These are phyloP conservation scores for Plantago rigida DNA, from an alignment of 305 asterid genomes.

Conservation along the genomic window DNA sequence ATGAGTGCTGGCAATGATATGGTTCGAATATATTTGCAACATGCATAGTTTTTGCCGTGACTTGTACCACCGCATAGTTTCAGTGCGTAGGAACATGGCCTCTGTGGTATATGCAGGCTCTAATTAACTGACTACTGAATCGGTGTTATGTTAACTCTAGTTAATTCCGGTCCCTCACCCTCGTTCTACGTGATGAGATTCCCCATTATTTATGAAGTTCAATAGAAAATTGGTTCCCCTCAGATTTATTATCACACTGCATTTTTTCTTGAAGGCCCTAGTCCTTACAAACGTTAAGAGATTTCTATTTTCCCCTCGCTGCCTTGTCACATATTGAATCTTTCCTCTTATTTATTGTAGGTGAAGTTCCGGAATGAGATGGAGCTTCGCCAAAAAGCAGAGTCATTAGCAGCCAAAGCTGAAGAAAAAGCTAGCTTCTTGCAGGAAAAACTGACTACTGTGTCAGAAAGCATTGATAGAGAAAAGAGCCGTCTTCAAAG, in stretches of 20 bases:
- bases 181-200: neutral
- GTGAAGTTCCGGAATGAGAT: constrained; percentile 61
- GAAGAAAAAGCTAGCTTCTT: constrained; percentile 61
- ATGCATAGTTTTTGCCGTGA: neutral
- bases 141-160: neutral
- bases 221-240: neutral
- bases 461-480: constrained; percentile 59
- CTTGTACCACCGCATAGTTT: neutral
- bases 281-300: constrained; percentile 5
- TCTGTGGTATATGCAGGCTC: too few relatives aligned
- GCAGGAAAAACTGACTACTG: constrained; percentile 53
- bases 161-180: neutral
- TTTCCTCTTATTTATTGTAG: constrained; percentile 35
- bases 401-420: constrained; percentile 59
- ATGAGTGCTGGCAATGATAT: neutral
- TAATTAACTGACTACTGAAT: neutral
- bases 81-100: too few relatives aligned
- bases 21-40: too few relatives aligned
- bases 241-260: neutral
- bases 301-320: constrained; percentile 20
- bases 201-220: neutral
- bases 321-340: constrained; percentile 5
- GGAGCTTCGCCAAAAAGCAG: constrained; percentile 68
- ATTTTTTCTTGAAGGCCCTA: constrained; percentile 21
- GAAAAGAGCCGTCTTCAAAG: constrained; percentile 60